phyloP scores from a whole-genome alignment of 805 yeast species.

The Saccharomycopsis sp. region DNA sequence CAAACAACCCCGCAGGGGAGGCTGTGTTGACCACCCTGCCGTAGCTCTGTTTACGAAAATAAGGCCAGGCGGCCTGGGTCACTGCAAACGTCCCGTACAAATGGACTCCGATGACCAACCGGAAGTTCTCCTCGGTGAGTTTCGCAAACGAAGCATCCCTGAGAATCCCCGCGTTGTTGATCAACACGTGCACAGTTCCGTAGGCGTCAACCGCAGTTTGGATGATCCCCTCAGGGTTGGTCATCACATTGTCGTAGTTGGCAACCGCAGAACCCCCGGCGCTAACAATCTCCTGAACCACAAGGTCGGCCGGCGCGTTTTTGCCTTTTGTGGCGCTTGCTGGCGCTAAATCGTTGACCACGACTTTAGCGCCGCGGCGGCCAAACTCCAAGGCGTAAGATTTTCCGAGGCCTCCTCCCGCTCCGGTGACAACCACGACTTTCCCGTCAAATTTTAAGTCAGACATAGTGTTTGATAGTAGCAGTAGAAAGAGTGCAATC shows the following conservation, averaged over 20 bases:
- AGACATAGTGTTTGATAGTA: conserved; percentile 21
- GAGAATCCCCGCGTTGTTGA: conserved; percentile 93
- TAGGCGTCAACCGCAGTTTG: conserved; percentile 79
- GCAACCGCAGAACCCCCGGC: conserved; percentile 87
- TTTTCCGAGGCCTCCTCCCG: conserved; percentile 95
- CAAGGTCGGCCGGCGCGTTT: conserved; percentile 76
- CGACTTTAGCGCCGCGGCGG: conserved; percentile 87
- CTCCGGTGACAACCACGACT: conserved; percentile 92
- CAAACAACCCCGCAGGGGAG: conserved; percentile 95
- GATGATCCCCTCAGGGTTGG: conserved; percentile 76
- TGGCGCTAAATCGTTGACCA: conserved; percentile 92
- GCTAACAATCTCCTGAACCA: conserved; percentile 72
- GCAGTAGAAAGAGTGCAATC: neutral
- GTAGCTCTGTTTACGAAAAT: conserved; percentile 72
- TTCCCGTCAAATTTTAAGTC: conserved; percentile 59
- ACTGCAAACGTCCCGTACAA: conserved; percentile 82
- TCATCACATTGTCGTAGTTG: conserved; percentile 83
- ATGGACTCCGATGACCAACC: conserved; percentile 78
- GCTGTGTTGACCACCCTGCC: conserved; percentile 93
- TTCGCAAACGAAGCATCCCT: conserved; percentile 84
- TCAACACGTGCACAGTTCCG: conserved; percentile 81
- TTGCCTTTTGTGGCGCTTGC: conserved; percentile 68
- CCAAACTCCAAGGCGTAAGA: conserved; percentile 85
- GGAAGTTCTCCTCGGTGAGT: conserved; percentile 76
- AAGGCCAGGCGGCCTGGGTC: conserved; percentile 88